Evolutionary conservation across 2,329 filamentous ascomycete genomes (phyloP), one percentile per base, ranked within the genome.

Genomic region (Bipolaris bicolor): DNA sequence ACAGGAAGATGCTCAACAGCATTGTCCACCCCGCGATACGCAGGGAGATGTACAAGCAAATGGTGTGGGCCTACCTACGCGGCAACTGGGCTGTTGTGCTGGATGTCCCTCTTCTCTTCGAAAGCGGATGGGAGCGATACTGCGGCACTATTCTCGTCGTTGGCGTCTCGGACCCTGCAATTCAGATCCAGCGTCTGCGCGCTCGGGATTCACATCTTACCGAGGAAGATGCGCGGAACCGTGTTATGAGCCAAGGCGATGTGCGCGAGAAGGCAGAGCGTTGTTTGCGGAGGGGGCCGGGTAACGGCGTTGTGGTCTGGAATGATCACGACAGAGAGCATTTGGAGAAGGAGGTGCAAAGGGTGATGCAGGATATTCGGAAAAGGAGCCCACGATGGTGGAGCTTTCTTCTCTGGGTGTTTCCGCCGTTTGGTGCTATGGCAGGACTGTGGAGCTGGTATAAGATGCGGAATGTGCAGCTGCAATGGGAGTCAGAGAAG

Each of bases 11-110:
- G 29, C 83, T 99, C 13, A 98, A 98, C 74, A 82, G 85, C 47
- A 98, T 99, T 64, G 91, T 98, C 49, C 95, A 99, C 75, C 95
- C 95, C 0, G 92, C 91, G 0, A 93, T 99, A 40, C 84, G 93
- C 39, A 83, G 81, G 71, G 92, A 90, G 75, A 94, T 97, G 84
- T 91, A 92, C 76, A 86, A 83, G 68, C 82, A 84, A 46, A 84
- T 98, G 55, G 71, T 92, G n/a, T 80, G 82, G 59, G 86, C 86
- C 66, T 97, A 97, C 71, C 53, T 95, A 13, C 78, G 78, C 1
- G 94, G 95, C 0, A 76, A 87, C 72, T 95, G 94, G 92, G 93
- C 92, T 0, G 92, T 97, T 3, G 89, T 99, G 34, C 82, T 98
- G 15, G 95, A 99, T 73, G 88, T 99, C 7, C 95, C 95, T 49